Percentiles rank a stretch among this genome's conserved stretches.
Conservation (phyloP, 1,284 basidiomycete species). For the Moesziomyces globuligerus region DNA sequence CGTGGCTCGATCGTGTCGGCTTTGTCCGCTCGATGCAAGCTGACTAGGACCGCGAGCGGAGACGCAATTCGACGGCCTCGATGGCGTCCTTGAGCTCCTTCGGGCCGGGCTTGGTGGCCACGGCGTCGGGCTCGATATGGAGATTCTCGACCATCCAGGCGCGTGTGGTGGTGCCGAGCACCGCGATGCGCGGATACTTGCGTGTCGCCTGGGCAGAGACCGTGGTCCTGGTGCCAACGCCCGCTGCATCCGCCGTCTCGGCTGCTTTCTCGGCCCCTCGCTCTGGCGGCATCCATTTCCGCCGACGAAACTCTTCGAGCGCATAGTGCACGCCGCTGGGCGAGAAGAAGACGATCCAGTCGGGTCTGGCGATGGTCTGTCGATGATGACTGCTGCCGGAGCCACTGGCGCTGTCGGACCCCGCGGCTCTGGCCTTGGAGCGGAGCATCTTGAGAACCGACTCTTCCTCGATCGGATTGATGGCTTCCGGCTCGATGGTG, state of each 20-base stretch:
- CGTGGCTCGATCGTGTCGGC: no score
- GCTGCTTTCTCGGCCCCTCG: slow-evolving; percentile 3
- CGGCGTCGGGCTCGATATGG: slow-evolving; percentile 56
- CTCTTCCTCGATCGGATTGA: slow-evolving; percentile 42
- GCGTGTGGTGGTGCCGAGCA: slow-evolving; percentile 58
- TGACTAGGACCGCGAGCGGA: slow-evolving; percentile 11
- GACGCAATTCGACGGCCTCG: slow-evolving; percentile 45
- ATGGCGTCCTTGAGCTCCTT: slow-evolving; percentile 60
- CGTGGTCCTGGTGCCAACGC: slow-evolving; percentile 13
- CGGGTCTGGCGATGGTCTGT: slow-evolving; percentile 36
- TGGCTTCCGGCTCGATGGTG: slow-evolving; percentile 22
- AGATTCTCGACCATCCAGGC: slow-evolving; percentile 55
- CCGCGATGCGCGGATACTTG: slow-evolving; percentile 55
- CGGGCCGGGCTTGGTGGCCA: slow-evolving; percentile 57
- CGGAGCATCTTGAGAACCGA: slow-evolving; percentile 31
- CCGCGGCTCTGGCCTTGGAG: slow-evolving; percentile 20
- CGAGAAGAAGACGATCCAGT: slow-evolving; percentile 67
- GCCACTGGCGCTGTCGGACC: slow-evolving; percentile 5
- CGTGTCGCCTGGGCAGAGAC: slow-evolving; percentile 23
- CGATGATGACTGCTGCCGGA: slow-evolving; percentile 2
- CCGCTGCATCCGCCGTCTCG: background rate
- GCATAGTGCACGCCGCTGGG: slow-evolving; percentile 63
- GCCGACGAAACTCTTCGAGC: slow-evolving; percentile 49
- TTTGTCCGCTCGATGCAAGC: no score
- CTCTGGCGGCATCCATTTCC: slow-evolving; percentile 52